Evolutionary conservation across 2,329 filamentous ascomycete genomes (phyloP).

Genomic region (Sphaerulina vaccinii): DNA sequence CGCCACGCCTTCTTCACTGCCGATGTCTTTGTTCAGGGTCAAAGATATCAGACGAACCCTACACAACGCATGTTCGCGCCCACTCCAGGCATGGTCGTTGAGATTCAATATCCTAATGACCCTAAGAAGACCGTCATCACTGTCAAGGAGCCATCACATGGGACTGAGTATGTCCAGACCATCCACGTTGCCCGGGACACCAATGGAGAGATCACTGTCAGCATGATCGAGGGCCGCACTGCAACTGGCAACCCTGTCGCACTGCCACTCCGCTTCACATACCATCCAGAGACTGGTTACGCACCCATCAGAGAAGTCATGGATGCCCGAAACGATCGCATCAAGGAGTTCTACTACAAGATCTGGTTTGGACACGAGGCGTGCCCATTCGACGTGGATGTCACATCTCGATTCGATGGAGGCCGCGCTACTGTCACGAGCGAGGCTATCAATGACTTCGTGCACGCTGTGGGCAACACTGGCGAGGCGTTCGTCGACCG

Average conservation of each 20-base stretch:
- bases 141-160: conserved; percentile 82
- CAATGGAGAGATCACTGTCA: conserved; percentile 78
- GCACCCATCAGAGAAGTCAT: conserved; percentile 98
- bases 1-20: conserved; percentile 90
- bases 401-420: conserved; percentile 86
- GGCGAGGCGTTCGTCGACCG: conserved; percentile 96
- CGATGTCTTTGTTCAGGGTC: conserved; percentile 90
- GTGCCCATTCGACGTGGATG: conserved; percentile 78
- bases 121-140: conserved; percentile 79
- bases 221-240: conserved; percentile 89
- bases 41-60: conserved; percentile 96
- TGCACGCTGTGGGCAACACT: conserved; percentile 97
- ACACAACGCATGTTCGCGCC: conserved; percentile 89
- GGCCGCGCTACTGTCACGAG: conserved; percentile 82
- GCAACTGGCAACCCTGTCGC: conserved; percentile 79
- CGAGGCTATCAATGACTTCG: conserved; percentile 95
- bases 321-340: conserved; percentile 91
- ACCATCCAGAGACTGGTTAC: conserved; percentile 92
- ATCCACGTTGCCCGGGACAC: conserved; percentile 77
- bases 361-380: conserved; percentile 92
- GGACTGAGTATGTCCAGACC: conserved; percentile 83
- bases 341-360: conserved; percentile 99
- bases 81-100: conserved; percentile 80
- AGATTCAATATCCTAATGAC: conserved; percentile 79
- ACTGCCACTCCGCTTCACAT: conserved; percentile 82